Base-by-base conservation (phyloP, 192 early-diverging fungal species). In the Podila horticola region DNA sequence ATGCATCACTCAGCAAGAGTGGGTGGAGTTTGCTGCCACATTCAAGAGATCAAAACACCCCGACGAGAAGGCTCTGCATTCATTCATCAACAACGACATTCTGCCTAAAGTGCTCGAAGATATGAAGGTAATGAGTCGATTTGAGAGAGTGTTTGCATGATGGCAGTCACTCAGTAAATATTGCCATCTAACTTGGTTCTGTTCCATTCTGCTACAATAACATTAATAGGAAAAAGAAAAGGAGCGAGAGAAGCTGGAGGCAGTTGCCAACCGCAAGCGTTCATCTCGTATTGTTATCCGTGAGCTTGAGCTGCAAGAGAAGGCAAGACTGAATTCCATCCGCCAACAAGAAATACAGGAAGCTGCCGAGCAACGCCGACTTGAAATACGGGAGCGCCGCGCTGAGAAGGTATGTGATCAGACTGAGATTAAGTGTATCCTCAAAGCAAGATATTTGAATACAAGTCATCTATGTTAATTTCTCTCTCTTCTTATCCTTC, bases 231-330 rank as follows among this genome's bases (percentile, higher is more conserved):
- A 86, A 58, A 86, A 88, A 33, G 90, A 91, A 68, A 90, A 89
- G 49, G 81, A 90, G 58, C 71, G 70, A 45, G 82, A 84, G 58
- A 71, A 86, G 34, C 64, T 87, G 36, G 90, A 91, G 60, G 90
- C 90, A 4, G 62, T 90, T 19, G 52, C 73, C n/a, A 84, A 89
- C 41, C 87, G 90, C 36, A 93, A 92, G 62, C 57, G 92, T 49
- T 90, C 89, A 22, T 89, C 90, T 26, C 86, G 92, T 57, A 85
- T 92, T 26, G 84, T 90, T 62, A 79, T 91, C 60, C 74, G 84
- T 19, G 89, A 91, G 58, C 50, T 92, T 31, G 91, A 91, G 30
- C 66, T 85, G 58, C 72, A 86, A 69, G 91, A 91, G 66, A 74
- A 76, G 36, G 82, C 85, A 29, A 69, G 71, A 24, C 24, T 79